phyloP scores from a whole-genome alignment of 192 early-diverging fungal species.

The Gryganskiella cystojenkinii region DNA sequence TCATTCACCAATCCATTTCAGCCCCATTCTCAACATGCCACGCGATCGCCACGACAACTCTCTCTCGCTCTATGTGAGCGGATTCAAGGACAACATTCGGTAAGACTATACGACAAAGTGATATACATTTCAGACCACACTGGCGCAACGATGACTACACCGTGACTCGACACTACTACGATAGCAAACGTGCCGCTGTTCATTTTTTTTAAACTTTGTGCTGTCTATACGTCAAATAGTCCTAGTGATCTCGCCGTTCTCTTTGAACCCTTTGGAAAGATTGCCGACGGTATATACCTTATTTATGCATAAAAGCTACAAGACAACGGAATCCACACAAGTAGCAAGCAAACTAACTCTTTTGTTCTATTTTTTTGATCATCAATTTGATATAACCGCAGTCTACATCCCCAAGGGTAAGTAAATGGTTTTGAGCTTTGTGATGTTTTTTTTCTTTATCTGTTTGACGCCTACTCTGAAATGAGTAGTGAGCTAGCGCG shows the following conservation, averaged over 20 bases:
- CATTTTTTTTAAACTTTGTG: background rate
- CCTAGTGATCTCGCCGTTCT: slow-evolving; percentile 45
- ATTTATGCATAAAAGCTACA: too few relatives aligned
- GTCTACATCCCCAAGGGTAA: slow-evolving; percentile 54
- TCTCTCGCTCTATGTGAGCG: slow-evolving; percentile 46
- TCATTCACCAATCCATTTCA: background rate
- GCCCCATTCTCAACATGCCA: too few relatives aligned
- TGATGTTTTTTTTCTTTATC: slow-evolving; percentile 10
- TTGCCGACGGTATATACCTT: slow-evolving; percentile 36
- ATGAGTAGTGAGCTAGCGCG: too few relatives aligned
- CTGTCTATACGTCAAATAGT: background rate
- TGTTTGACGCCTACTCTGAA: too few relatives aligned
- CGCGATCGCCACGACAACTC: slow-evolving; percentile 48
- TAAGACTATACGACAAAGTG: slow-evolving; percentile 3
- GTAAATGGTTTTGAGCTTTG: background rate
- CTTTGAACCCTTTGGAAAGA: slow-evolving; percentile 37
- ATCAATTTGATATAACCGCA: background rate
- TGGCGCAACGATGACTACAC: too few relatives aligned
- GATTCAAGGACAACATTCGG: slow-evolving; percentile 52
- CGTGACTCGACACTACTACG: too few relatives aligned
- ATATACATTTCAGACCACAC: background rate
- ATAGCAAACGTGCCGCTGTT: too few relatives aligned
- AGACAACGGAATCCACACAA: background rate
- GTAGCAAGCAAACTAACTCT: background rate
- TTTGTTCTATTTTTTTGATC: background rate